Evolutionary conservation across 2,329 filamentous ascomycete species (phyloP).

Genomic region (Aspergillus ochraceoroseus): DNA sequence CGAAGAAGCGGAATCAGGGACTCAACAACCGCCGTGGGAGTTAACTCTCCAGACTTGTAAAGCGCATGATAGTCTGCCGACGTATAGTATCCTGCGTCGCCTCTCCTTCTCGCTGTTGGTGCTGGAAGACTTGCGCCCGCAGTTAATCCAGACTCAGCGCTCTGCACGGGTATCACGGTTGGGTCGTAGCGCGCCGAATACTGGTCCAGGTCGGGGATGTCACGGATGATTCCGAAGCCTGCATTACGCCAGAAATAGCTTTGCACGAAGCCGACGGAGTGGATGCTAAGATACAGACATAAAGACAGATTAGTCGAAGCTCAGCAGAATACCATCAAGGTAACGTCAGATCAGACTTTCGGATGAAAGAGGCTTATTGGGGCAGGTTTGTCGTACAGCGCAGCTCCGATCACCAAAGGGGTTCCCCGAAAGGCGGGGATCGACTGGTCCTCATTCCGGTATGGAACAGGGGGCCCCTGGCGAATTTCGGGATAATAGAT

Average conservation of each 20-base stretch:
- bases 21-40: constrained; percentile 67
- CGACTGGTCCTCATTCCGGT: constrained; percentile 49
- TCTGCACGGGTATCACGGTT: constrained; percentile 49
- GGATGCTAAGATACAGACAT: constrained; percentile 45
- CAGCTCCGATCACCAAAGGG: constrained; percentile 57
- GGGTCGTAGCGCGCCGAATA: constrained; percentile 54
- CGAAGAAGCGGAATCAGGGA: constrained; percentile 66
- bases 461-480: constrained; percentile 42
- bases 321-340: background rate
- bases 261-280: constrained; percentile 58
- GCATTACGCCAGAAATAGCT: constrained; percentile 67
- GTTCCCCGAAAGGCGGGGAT: constrained; percentile 68
- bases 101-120: constrained; percentile 36
- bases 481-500: constrained; percentile 38
- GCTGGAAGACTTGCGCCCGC: constrained; percentile 21
- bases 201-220: constrained; percentile 52
- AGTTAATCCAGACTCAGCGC: constrained; percentile 12
- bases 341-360: background rate
- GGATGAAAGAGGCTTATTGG: constrained; percentile 8
- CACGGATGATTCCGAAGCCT: constrained; percentile 56
- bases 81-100: constrained; percentile 56
- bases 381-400: constrained; percentile 50
- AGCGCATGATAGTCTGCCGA: constrained; percentile 71
- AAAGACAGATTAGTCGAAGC: too few species aligned
- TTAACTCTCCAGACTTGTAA: constrained; percentile 65